A percentile compares a stretch with the other conserved stretches of the same genome.
Conservation (phyloP, 139 green algal genomes). For the Micractinium conductrix region DNA sequence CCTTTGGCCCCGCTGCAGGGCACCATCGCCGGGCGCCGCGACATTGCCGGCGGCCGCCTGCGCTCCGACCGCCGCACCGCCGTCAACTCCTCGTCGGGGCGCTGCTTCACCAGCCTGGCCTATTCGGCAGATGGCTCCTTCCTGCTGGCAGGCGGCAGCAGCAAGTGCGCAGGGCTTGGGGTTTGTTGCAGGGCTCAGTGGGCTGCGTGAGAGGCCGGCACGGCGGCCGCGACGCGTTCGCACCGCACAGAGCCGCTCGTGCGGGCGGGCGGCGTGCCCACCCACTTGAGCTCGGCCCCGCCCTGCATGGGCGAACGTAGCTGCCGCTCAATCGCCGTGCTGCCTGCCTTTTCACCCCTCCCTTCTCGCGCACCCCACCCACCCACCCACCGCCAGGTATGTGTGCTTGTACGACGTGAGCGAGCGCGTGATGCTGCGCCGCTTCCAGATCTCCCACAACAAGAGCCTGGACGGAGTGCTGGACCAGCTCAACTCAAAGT, state of each 20-base stretch:
- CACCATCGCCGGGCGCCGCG: slow-evolving; percentile 85
- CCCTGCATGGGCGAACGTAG: background rate
- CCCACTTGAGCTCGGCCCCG: too few species aligned
- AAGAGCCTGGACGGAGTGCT: slow-evolving; percentile 90
- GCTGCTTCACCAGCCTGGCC: slow-evolving; percentile 86
- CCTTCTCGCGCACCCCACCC: too few species aligned
- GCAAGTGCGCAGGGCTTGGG: too few species aligned
- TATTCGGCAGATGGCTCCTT: slow-evolving; percentile 91
- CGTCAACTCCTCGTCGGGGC: slow-evolving; percentile 71
- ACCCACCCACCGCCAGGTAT: slow-evolving; percentile 53
- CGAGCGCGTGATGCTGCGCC: slow-evolving; percentile 90
- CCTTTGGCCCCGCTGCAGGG: slow-evolving; percentile 43
- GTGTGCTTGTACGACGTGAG: slow-evolving; percentile 97
- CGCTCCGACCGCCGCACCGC: slow-evolving; percentile 73
- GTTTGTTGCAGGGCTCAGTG: too few species aligned
- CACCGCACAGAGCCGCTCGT: too few species aligned
- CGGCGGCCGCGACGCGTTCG: too few species aligned
- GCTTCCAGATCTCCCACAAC: slow-evolving; percentile 88
- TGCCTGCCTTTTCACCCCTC: too few species aligned
- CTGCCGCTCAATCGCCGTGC: too few species aligned
- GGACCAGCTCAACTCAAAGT: slow-evolving; percentile 88
- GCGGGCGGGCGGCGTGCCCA: too few species aligned
- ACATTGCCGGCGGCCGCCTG: slow-evolving; percentile 86
- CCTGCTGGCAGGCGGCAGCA: slow-evolving; percentile 84
- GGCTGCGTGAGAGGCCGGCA: too few species aligned